A percentile compares a stretch with the other conserved stretches of the same genome.
Evolutionary conservation across 1,139 yeast genomes (phyloP).

Genomic region (Casaregolazyma lundiana): DNA sequence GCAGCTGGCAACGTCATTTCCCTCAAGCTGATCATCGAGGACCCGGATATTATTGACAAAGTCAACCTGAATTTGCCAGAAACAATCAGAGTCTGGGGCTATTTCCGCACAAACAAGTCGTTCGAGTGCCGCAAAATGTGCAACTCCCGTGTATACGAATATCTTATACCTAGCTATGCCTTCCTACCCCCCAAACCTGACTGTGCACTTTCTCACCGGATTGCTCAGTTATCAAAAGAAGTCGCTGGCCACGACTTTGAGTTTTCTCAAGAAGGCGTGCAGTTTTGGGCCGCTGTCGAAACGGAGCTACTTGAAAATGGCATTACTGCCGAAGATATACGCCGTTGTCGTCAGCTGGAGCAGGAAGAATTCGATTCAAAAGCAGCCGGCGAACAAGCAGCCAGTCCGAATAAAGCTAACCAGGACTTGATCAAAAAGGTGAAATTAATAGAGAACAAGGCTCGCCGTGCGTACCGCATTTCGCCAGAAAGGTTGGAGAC

Average conservation of each 20-base stretch:
- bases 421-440: slow-evolving; percentile 45
- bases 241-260: slow-evolving; percentile 57
- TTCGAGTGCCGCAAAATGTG: slow-evolving; percentile 96
- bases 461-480: slow-evolving; percentile 67
- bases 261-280: slow-evolving; percentile 57
- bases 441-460: slow-evolving; percentile 61
- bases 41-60: slow-evolving; percentile 65
- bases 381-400: slow-evolving; percentile 18
- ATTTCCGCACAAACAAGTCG: slow-evolving; percentile 79
- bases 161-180: slow-evolving; percentile 84
- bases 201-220: slow-evolving; percentile 56
- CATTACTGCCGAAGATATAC: slow-evolving; percentile 32
- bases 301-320: slow-evolving; percentile 29
- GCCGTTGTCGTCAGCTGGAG: slow-evolving; percentile 30
- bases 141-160: slow-evolving; percentile 89
- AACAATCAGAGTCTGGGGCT: slow-evolving; percentile 90
- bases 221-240: slow-evolving; percentile 48
- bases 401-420: slow-evolving; percentile 30
- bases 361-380: slow-evolving; percentile 20
- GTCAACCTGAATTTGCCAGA: slow-evolving; percentile 76
- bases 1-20: slow-evolving; percentile 97
- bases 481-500: slow-evolving; percentile 54
- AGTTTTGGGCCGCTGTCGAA: slow-evolving; percentile 64
- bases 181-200: slow-evolving; percentile 85
- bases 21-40: slow-evolving; percentile 83